Evolutionary conservation across 2,329 filamentous ascomycete genomes (phyloP).

Genomic region (Tricladium varicosporioides): DNA sequence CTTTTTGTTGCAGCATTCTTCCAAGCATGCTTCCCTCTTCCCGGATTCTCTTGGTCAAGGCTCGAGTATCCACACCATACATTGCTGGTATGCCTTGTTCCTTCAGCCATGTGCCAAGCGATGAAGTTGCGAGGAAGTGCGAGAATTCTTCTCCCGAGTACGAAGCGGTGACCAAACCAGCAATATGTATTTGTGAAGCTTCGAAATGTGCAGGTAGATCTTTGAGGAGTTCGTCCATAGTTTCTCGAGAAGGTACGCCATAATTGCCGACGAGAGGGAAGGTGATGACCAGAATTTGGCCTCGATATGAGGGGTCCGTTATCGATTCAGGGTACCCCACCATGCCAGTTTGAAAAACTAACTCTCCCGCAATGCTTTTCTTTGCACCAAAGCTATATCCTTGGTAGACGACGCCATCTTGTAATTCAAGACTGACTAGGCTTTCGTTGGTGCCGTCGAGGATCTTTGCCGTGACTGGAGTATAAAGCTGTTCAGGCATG

Average conservation of each 20-base stretch:
- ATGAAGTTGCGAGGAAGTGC: conserved; percentile 87
- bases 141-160: conserved; percentile 96
- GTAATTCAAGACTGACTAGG: conserved; percentile 83
- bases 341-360: conserved; percentile 99
- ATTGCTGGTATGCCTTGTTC: conserved; percentile 93
- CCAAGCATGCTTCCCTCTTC: conserved; percentile 96
- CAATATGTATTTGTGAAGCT: conserved; percentile 87
- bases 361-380: conserved; percentile 91
- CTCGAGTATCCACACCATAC: conserved; percentile 90
- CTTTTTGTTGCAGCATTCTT: conserved; percentile 75
- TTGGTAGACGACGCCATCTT: conserved; percentile 88
- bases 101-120: conserved; percentile 91
- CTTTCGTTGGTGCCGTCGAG: conserved; percentile 46
- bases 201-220: conserved; percentile 93
- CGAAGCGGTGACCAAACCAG: conserved; percentile 84
- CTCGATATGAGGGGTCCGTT: conserved; percentile 83
- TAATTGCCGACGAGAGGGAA: conserved; percentile 97
- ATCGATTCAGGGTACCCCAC: conserved; percentile 96
- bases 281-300: conserved; percentile 94
- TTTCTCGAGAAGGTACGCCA: conserved; percentile 85
- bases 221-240: conserved; percentile 78
- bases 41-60: conserved; percentile 90
- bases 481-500: conserved; percentile 20
- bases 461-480: conserved; percentile 26
- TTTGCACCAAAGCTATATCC: conserved; percentile 95